These are phyloP conservation scores for Talaromyces piceae DNA, from an alignment of 2,329 filamentous ascomycete genomes.

Conservation along the genomic window DNA sequence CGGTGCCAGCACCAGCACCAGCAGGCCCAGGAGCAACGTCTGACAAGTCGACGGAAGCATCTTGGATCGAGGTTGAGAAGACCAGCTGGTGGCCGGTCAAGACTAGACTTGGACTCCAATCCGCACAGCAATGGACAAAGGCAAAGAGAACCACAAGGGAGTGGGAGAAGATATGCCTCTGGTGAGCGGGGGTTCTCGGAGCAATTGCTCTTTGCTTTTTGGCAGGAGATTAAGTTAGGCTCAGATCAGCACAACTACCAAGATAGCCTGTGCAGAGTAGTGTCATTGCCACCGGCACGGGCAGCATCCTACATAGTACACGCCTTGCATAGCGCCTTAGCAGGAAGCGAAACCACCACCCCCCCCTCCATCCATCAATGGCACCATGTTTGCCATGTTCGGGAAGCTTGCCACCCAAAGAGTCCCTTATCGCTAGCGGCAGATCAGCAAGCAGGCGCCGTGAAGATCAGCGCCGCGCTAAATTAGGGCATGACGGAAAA, in stretches of 20 bases:
- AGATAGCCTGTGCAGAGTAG: neutral
- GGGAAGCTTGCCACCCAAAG: neutral
- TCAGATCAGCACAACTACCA: neutral
- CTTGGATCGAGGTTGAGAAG: neutral
- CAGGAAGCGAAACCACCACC: neutral
- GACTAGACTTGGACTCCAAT: neutral
- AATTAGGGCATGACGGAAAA: neutral
- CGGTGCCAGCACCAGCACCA: conserved; percentile 4
- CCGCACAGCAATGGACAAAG: neutral
- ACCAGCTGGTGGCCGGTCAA: neutral
- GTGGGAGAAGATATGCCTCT: neutral
- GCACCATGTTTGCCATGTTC: neutral
- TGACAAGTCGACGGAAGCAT: conserved; percentile 5
- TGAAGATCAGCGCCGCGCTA: neutral
- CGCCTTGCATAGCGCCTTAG: neutral
- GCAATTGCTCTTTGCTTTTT: no score
- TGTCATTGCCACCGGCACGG: no score
- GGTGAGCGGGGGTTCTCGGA: neutral
- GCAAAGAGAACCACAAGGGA: neutral
- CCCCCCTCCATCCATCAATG: neutral
- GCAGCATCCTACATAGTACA: neutral
- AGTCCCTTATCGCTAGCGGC: neutral
- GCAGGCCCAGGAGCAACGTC: neutral
- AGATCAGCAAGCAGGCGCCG: neutral
- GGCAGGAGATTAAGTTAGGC: no score